Evolutionary conservation across 768 basidiomycete species (phyloP), one percentile per base, ranked within the genome.

Genomic region (Trametes elegans): DNA sequence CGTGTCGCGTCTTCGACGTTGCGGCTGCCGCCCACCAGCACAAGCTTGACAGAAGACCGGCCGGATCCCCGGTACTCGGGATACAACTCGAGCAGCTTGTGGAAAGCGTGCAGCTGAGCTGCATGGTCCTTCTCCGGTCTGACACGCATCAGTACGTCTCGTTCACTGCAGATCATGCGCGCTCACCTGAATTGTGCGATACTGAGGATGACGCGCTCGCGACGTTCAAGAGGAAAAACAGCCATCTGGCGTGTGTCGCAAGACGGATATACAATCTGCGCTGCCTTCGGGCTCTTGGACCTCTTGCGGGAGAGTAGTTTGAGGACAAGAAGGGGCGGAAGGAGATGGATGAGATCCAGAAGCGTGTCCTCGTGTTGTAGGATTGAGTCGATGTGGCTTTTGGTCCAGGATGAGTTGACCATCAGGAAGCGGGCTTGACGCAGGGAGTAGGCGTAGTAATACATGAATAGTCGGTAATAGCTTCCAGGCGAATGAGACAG

Each of bases 381-480:
- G 44, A 97, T 85, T 1, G 82, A 75, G 61, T 89, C 79, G 58
- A 98, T 75, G 64, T 98, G 97, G 36, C 78, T 79, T 62, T 86
- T 84, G 2, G 96, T 98, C 96, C 97, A 98, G 0, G 90, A 85
- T 4, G 93, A 97, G 70, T 98, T 98, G 62, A 90, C 93, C 91
- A 96, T 93, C 40, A 90, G 61, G 70, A 90, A 90, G 50, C 76
- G 80, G 2, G 93, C 84, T 35, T 78, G 79, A 23, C 82, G 79
- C 27, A 99, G 83, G 9, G 87, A 86, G 3, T 77, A 68, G 1
- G 89, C 76, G 69, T 99, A 98, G 51, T 88, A 79, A 56, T 82
- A 81, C 78, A 95, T 93, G 70, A 91, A 91, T 5, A 93, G 61
- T 44, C 85, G 83, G 71, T 99, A 98, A 70, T 98, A 98, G 9